phyloP scores from a whole-genome alignment of 1,284 basidiomycete genomes.

The Heterobasidion annosum region DNA sequence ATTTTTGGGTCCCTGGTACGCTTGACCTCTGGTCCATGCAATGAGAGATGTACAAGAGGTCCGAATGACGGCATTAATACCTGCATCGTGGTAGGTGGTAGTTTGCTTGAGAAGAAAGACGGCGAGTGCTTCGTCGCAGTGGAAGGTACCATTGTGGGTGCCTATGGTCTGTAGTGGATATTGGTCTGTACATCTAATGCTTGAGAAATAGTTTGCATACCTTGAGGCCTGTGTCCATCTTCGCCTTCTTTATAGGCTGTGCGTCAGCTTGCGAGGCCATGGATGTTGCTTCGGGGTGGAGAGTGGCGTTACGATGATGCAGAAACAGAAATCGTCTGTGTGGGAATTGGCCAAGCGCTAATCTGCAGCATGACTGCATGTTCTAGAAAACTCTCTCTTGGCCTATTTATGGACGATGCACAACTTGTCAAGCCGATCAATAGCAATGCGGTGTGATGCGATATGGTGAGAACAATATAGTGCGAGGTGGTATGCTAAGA shows the following conservation, averaged over 20 bases:
- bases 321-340: no score
- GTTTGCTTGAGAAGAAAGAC: conserved; percentile 88
- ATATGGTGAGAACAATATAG: not conserved
- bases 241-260: conserved; percentile 33
- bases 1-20: conserved; percentile 76
- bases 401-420: no score
- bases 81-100: conserved; percentile 64
- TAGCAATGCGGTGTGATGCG: no score
- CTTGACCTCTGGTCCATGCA: conserved; percentile 48
- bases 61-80: conserved; percentile 27
- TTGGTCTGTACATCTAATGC: not conserved
- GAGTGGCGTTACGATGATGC: no score
- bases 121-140: conserved; percentile 93
- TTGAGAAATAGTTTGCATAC: no score
- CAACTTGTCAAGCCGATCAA: no score
- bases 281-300: no score
- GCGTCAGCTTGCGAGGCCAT: no score
- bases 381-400: no score
- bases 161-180: conserved; percentile 55
- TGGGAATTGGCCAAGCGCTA: no score
- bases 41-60: not conserved
- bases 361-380: no score
- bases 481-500: not conserved
- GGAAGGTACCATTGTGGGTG: conserved; percentile 94
- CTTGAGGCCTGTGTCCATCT: conserved; percentile 19